Evolutionary conservation across 495 filamentous ascomycete species (phyloP).

Genomic region (Bacidia gigantensis): DNA sequence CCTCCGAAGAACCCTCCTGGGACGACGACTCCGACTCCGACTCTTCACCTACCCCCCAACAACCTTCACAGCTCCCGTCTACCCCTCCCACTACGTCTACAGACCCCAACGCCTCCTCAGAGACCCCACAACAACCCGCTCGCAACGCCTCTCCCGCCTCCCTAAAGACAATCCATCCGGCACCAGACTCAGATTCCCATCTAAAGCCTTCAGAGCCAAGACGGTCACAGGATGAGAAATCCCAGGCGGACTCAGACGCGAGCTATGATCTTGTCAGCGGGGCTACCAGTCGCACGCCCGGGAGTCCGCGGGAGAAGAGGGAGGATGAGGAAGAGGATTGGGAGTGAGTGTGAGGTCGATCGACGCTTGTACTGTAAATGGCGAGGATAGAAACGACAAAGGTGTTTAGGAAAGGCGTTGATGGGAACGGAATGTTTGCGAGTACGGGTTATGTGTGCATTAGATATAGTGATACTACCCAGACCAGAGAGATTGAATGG

Average conservation of each 20-base stretch:
- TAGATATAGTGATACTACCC: too few relatives aligned
- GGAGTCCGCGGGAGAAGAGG: slow-evolving; percentile 56
- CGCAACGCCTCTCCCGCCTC: slow-evolving; percentile 40
- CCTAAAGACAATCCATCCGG: slow-evolving; percentile 22
- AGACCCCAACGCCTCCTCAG: slow-evolving; percentile 39
- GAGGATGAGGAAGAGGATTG: slow-evolving; percentile 50
- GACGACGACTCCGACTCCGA: slow-evolving; percentile 65
- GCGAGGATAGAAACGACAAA: too few relatives aligned
- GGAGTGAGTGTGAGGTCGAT: slow-evolving; percentile 68
- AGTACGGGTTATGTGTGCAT: too few relatives aligned
- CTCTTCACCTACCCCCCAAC: slow-evolving; percentile 34
- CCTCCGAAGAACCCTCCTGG: slow-evolving; percentile 73
- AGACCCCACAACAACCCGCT: slow-evolving; percentile 1
- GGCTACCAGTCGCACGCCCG: slow-evolving; percentile 60
- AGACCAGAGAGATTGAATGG: too few relatives aligned
- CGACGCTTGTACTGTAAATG: too few relatives aligned
- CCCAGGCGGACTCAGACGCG: slow-evolving; percentile 73
- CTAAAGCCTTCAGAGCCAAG: slow-evolving; percentile 31
- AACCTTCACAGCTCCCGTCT: slow-evolving; percentile 28
- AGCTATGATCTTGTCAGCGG: slow-evolving; percentile 92
- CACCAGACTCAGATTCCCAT: slow-evolving; percentile 4
- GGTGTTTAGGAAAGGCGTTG: too few relatives aligned
- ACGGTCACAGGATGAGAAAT: slow-evolving; percentile 75
- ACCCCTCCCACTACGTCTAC: slow-evolving; percentile 31
- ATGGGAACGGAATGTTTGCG: too few relatives aligned